Conservation (phyloP, 1,284 basidiomycete genomes). For the Acaromyces ingoldii region DNA sequence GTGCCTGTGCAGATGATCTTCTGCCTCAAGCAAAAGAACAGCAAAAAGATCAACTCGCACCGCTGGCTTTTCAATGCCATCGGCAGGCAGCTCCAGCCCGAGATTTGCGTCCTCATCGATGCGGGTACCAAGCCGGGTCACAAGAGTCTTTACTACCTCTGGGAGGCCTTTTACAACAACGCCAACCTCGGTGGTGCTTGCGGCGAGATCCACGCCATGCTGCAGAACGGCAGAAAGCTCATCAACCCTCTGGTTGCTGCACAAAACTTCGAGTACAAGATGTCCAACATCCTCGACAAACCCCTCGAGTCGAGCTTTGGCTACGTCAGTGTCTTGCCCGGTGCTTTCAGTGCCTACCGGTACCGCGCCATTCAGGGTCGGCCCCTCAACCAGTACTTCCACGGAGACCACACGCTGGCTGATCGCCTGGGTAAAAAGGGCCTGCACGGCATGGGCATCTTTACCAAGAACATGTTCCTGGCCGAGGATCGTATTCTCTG, state of each 20-base stretch:
- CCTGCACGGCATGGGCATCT: slow-evolving; percentile 95
- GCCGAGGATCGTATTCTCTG: slow-evolving; percentile 73
- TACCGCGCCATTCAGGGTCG: slow-evolving; percentile 84
- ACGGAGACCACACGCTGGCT: slow-evolving; percentile 79
- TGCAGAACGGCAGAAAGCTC: slow-evolving; percentile 46
- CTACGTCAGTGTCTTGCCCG: slow-evolving; percentile 83
- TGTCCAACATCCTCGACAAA: slow-evolving; percentile 71
- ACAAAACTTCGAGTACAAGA: slow-evolving; percentile 96
- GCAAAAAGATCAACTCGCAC: slow-evolving; percentile 60
- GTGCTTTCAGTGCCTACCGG: slow-evolving; percentile 92
- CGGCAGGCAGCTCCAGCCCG: slow-evolving; percentile 61
- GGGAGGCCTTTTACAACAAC: slow-evolving; percentile 51
- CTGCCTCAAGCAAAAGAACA: slow-evolving; percentile 91
- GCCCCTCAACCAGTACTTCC: slow-evolving; percentile 95
- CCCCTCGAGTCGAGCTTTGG: slow-evolving; percentile 92
- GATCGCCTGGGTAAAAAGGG: slow-evolving; percentile 88
- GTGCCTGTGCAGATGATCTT: slow-evolving; percentile 93
- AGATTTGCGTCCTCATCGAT: slow-evolving; percentile 48
- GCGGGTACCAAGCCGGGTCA: slow-evolving; percentile 50
- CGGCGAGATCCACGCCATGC: slow-evolving; percentile 51
- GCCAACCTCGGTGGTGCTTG: slow-evolving; percentile 48
- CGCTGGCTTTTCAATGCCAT: slow-evolving; percentile 98
- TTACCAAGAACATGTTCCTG: slow-evolving; percentile 66
- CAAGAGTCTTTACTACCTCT: slow-evolving; percentile 47
- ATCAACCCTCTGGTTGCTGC: slow-evolving; percentile 60